phyloP scores from a whole-genome alignment of 352 stramenopile genomes.

The Phytopythium chamaehyphon region DNA sequence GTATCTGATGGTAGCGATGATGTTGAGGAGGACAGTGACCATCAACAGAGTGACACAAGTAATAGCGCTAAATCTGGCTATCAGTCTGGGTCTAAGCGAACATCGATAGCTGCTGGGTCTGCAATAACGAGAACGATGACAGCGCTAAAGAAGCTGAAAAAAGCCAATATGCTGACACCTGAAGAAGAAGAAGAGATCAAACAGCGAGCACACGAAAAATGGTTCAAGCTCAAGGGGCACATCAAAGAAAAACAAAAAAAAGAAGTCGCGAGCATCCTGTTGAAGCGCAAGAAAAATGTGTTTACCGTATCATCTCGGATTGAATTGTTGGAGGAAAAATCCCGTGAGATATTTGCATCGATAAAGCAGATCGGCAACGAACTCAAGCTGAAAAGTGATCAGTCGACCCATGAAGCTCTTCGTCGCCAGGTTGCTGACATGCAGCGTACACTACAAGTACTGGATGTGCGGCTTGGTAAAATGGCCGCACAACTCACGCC shows the following conservation, averaged over 20 bases:
- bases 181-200: slow-evolving; percentile 64
- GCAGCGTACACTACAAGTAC: slow-evolving; percentile 35
- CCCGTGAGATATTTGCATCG: slow-evolving; percentile 51
- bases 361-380: slow-evolving; percentile 62
- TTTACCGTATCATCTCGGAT: slow-evolving; percentile 74
- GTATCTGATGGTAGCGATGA: slow-evolving; percentile 3
- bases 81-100: not conserved
- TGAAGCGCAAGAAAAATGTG: slow-evolving; percentile 80
- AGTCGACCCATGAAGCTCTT: slow-evolving; percentile 31
- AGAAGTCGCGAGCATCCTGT: slow-evolving; percentile 62
- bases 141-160: slow-evolving; percentile 64
- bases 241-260: slow-evolving; percentile 79
- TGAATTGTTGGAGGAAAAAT: slow-evolving; percentile 72
- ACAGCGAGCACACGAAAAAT: slow-evolving; percentile 57
- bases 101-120: slow-evolving; percentile 10
- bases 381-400: slow-evolving; percentile 50
- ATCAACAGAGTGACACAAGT: slow-evolving; percentile 1
- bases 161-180: slow-evolving; percentile 47
- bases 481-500: slow-evolving; percentile 18
- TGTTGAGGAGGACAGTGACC: slow-evolving; percentile 5
- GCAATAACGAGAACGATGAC: slow-evolving; percentile 55
- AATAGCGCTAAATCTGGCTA: too few species aligned
- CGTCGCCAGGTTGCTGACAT: slow-evolving; percentile 55
- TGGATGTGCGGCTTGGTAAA: slow-evolving; percentile 39
- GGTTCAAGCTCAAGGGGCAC: slow-evolving; percentile 67